Conservation (phyloP, 1,284 basidiomycete species). For the Stereum hirsutum region DNA sequence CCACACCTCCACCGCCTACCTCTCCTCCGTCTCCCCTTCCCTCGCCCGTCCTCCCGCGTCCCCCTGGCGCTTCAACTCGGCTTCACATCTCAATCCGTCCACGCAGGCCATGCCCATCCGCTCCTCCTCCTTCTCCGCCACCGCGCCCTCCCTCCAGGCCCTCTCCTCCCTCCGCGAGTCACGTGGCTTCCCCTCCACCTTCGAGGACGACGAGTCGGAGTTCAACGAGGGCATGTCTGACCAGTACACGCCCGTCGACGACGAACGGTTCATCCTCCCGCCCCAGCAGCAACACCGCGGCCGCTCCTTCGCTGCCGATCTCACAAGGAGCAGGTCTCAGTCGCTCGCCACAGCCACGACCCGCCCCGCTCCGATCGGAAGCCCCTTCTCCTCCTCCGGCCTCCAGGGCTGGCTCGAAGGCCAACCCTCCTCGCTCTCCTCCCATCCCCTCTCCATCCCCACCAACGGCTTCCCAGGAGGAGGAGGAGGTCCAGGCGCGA, state of each 20-base stretch:
- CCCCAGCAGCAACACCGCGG: slow-evolving; percentile 31
- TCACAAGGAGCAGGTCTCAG: slow-evolving; percentile 66
- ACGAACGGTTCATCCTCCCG: slow-evolving; percentile 39
- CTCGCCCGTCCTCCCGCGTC: slow-evolving; percentile 27
- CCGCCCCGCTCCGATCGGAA: slow-evolving; percentile 39
- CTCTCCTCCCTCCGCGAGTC: slow-evolving; percentile 59
- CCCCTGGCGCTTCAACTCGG: slow-evolving; percentile 26
- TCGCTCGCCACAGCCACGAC: slow-evolving; percentile 55
- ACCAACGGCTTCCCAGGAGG: no score
- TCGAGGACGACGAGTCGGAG: slow-evolving; percentile 70
- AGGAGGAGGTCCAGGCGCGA: slow-evolving; percentile 19
- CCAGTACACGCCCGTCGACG: no score
- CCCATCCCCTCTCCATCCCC: slow-evolving; percentile 44
- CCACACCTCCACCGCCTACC: slow-evolving; percentile 39
- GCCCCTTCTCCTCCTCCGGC: slow-evolving; percentile 22
- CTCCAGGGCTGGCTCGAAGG: slow-evolving; percentile 46
- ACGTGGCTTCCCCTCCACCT: slow-evolving; percentile 49
- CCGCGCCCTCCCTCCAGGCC: slow-evolving; percentile 32
- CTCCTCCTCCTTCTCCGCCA: slow-evolving; percentile 53
- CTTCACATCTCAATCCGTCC: slow-evolving; percentile 14
- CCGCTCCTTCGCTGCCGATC: slow-evolving; percentile 45
- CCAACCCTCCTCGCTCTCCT: slow-evolving; percentile 25
- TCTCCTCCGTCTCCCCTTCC: slow-evolving; percentile 31
- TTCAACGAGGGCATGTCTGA: slow-evolving; percentile 47
- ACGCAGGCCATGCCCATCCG: slow-evolving; percentile 43